Conservation (phyloP, 805 yeast species). For the Zygosaccharomyces pseudorouxii region DNA sequence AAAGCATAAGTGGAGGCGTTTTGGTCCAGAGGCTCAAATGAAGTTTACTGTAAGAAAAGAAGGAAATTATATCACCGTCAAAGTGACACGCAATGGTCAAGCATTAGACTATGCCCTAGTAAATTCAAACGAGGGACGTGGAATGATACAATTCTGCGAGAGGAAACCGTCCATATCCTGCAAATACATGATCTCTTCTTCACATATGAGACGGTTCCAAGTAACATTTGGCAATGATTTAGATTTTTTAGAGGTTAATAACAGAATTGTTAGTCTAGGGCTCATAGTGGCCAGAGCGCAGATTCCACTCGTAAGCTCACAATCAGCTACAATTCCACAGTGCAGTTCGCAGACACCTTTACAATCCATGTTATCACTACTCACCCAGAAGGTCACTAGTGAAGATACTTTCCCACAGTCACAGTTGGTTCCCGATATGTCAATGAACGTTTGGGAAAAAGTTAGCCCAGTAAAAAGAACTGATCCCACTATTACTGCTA, state of each 20-base stretch:
- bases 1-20: conserved; percentile 22
- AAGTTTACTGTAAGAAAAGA: conserved; percentile 6
- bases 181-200: conserved; percentile 20
- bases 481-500: background rate
- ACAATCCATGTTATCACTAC: background rate
- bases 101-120: conserved; percentile 6
- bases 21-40: conserved; percentile 10
- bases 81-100: conserved; percentile 6
- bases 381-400: background rate
- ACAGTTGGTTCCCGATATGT: background rate
- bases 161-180: conserved; percentile 28
- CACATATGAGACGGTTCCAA: conserved; percentile 26
- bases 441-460: background rate
- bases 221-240: conserved; percentile 14
- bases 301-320: background rate
- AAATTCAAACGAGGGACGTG: conserved; percentile 1
- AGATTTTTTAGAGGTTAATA: conserved; percentile 14
- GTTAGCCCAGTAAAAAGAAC: background rate
- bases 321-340: background rate
- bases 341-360: background rate
- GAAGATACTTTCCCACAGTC: background rate
- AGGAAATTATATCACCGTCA: background rate
- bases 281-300: conserved; percentile 16
- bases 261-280: conserved; percentile 7
- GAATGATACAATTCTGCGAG: conserved; percentile 24